Evolutionary conservation across 768 basidiomycete genomes (phyloP).

Genomic region (Megacollybia marginata): DNA sequence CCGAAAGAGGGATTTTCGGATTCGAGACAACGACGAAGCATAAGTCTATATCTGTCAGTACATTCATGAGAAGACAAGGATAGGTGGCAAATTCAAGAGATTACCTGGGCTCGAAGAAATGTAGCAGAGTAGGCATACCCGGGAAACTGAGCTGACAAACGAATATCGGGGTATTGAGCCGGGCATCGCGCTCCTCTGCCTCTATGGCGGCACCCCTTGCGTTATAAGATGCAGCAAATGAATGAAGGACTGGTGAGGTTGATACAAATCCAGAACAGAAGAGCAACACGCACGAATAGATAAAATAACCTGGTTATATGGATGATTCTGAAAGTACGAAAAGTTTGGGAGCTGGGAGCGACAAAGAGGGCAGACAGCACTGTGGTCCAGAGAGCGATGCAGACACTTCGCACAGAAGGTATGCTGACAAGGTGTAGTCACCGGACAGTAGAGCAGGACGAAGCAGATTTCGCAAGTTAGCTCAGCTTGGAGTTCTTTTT

Average conservation of each 20-base stretch:
- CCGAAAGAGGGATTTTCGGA: slow-evolving; percentile 75
- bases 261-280: slow-evolving; percentile 3
- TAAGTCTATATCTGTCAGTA: slow-evolving; percentile 68
- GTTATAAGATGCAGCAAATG: slow-evolving; percentile 56
- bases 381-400: slow-evolving; percentile 86
- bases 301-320: slow-evolving; percentile 64
- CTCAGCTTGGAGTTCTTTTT: slow-evolving; percentile 59
- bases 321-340: slow-evolving; percentile 74
- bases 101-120: slow-evolving; percentile 87
- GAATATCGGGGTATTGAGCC: slow-evolving; percentile 87
- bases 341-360: slow-evolving; percentile 69
- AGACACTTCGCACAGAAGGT: slow-evolving; percentile 90
- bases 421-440: slow-evolving; percentile 95
- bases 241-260: slow-evolving; percentile 45
- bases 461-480: slow-evolving; percentile 80
- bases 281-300: slow-evolving; percentile 47
- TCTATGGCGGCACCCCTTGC: slow-evolving; percentile 58
- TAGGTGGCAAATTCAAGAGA: slow-evolving; percentile 2
- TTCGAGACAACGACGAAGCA: slow-evolving; percentile 93
- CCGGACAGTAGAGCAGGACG: slow-evolving; percentile 72
- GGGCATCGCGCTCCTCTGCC: slow-evolving; percentile 69
- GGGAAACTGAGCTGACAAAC: slow-evolving; percentile 89
- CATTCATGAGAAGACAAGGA: not conserved
- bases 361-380: slow-evolving; percentile 76
- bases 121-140: slow-evolving; percentile 80